Evolutionary conservation across 1,139 yeast species (phyloP).

Genomic region (Yamadazyma sp.): DNA sequence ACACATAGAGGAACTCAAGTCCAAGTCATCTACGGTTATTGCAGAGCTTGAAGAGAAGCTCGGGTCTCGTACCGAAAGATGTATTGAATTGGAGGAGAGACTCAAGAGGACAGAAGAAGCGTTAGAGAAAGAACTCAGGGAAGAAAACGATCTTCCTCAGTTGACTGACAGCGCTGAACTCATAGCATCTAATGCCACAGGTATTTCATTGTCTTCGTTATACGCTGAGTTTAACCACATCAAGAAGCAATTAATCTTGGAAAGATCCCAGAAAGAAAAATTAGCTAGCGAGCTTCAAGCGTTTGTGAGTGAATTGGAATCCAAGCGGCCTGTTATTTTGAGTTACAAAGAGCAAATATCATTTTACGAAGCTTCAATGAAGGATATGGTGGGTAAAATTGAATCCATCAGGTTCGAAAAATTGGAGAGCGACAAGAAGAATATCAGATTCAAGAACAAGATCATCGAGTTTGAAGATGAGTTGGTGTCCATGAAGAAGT

Average conservation of each 20-base stretch:
- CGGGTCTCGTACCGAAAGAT: slow-evolving; percentile 32
- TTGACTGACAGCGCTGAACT: slow-evolving; percentile 38
- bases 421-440: slow-evolving; percentile 40
- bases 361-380: slow-evolving; percentile 41
- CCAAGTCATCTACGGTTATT: slow-evolving; percentile 33
- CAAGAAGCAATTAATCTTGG: slow-evolving; percentile 67
- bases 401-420: slow-evolving; percentile 41
- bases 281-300: slow-evolving; percentile 70
- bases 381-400: slow-evolving; percentile 40
- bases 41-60: slow-evolving; percentile 23
- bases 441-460: slow-evolving; percentile 29
- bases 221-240: slow-evolving; percentile 67
- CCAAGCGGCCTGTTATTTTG: slow-evolving; percentile 74
- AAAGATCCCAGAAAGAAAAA: slow-evolving; percentile 67
- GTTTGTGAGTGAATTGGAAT: slow-evolving; percentile 75
- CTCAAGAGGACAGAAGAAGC: slow-evolving; percentile 43
- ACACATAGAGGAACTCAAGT: slow-evolving; percentile 41
- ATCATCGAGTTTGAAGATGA: slow-evolving; percentile 38
- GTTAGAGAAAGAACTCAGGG: slow-evolving; percentile 40
- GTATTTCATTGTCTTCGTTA: slow-evolving; percentile 66
- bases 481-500: slow-evolving; percentile 47
- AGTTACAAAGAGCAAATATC: slow-evolving; percentile 59
- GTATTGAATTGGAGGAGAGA: slow-evolving; percentile 34
- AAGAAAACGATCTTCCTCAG: slow-evolving; percentile 41
- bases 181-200: slow-evolving; percentile 49